Evolutionary conservation across 305 asterid species (phyloP).

Genomic region (Fraxinus sp.): DNA sequence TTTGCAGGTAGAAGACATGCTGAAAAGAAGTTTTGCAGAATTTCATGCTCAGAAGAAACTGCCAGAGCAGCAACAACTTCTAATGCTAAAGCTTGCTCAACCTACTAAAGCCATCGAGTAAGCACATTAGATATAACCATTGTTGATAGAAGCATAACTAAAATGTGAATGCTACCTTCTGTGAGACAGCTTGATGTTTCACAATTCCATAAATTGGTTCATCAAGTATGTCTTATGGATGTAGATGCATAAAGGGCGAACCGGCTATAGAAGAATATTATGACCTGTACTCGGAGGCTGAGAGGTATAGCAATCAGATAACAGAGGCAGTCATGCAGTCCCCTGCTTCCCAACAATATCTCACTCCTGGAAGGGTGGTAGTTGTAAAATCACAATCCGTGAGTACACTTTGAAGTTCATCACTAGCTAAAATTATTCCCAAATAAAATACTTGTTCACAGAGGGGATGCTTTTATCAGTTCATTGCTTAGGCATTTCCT

Average conservation of each 20-base stretch:
- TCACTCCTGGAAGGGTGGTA: conserved; percentile 82
- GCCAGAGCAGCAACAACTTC: conserved; percentile 84
- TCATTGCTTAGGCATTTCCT: conserved; percentile 3
- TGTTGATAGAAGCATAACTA: not conserved
- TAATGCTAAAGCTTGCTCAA: conserved; percentile 81
- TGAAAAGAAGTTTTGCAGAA: conserved; percentile 98
- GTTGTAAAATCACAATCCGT: conserved; percentile 79
- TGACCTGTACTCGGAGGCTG: conserved; percentile 74
- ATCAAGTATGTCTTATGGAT: conserved; percentile 24
- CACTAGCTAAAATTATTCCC: conserved; percentile 12
- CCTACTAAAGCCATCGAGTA: conserved; percentile 72
- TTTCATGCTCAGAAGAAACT: conserved; percentile 98
- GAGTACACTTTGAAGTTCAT: conserved; percentile 36
- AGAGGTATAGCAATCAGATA: conserved; percentile 44
- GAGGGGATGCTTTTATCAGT: conserved; percentile 17
- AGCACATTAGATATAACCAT: conserved; percentile 37
- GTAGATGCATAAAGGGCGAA: conserved; percentile 95
- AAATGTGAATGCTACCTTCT: conserved; percentile 10
- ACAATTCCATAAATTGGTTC: conserved; percentile 11
- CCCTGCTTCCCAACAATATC: conserved; percentile 56
- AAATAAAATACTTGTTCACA: conserved; percentile 16
- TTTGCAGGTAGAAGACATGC: conserved; percentile 96
- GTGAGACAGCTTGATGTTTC: conserved; percentile 10
- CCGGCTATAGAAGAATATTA: conserved; percentile 94
- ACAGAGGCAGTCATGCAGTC: conserved; percentile 81